These are phyloP conservation scores for Piper betle DNA, from an alignment of 164 flowering plant species.

Conservation along the genomic window DNA sequence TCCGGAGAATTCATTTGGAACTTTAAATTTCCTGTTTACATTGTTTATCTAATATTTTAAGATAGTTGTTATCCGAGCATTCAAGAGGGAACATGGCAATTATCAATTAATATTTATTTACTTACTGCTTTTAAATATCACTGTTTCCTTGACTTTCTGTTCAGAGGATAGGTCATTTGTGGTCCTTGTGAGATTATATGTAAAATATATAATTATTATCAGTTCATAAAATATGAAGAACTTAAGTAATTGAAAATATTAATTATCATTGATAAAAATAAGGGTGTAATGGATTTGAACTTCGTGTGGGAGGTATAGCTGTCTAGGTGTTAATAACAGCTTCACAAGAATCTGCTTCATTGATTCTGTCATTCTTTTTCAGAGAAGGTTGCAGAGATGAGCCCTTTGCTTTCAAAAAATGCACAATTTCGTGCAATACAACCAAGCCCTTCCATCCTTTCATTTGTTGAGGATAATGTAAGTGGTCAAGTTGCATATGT, in stretches of 20 bases:
- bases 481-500: neutral
- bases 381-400: slow-evolving; percentile 30
- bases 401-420: slow-evolving; percentile 50
- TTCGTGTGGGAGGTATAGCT: neutral
- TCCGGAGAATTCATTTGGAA: neutral
- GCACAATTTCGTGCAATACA: slow-evolving; percentile 95
- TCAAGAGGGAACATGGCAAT: too few relatives aligned
- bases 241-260: too few relatives aligned
- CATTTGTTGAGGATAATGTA: slow-evolving; percentile 93
- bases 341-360: neutral
- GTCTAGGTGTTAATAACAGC: neutral
- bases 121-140: too few relatives aligned
- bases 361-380: neutral
- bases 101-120: too few relatives aligned
- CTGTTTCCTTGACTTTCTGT: too few relatives aligned
- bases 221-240: too few relatives aligned
- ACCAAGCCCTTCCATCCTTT: slow-evolving; percentile 71
- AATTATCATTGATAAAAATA: too few relatives aligned
- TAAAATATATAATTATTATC: too few relatives aligned
- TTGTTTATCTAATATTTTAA: too few relatives aligned
- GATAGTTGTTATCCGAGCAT: too few relatives aligned
- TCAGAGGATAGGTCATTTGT: too few relatives aligned
- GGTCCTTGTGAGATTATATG: too few relatives aligned
- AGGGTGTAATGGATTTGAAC: neutral
- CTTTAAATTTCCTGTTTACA: neutral